These are phyloP conservation scores for Leavenworthia alabamica DNA, from an alignment of 345 rosid genomes.

Conservation along the genomic window DNA sequence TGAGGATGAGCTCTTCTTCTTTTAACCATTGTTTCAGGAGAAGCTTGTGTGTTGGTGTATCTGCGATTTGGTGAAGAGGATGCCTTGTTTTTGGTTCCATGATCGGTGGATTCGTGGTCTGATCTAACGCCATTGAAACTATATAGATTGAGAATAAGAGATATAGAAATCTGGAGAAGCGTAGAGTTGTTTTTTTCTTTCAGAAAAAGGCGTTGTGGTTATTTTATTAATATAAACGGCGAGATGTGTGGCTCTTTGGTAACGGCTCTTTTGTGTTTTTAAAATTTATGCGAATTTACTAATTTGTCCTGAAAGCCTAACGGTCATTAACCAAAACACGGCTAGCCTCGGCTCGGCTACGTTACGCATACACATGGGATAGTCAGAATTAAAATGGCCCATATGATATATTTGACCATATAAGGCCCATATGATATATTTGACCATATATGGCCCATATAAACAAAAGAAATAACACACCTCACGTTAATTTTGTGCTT, in stretches of 20 bases:
- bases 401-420: background rate
- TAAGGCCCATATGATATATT: background rate
- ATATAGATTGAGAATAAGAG: background rate
- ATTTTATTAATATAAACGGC: background rate
- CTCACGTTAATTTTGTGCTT: slow-evolving; percentile 7
- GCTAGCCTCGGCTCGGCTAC: background rate
- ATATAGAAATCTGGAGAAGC: slow-evolving; percentile 6
- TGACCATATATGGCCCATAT: background rate
- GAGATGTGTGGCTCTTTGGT: slow-evolving; percentile 12
- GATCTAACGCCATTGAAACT: slow-evolving; percentile 41
- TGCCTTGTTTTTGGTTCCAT: slow-evolving; percentile 52
- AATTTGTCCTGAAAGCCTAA: slow-evolving; percentile 5
- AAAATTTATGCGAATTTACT: background rate
- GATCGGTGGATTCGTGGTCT: slow-evolving; percentile 39
- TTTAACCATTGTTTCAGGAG: slow-evolving; percentile 93
- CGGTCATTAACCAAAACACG: slow-evolving; percentile 8
- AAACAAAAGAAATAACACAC: background rate
- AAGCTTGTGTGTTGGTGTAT: slow-evolving; percentile 87
- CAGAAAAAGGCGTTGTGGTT: background rate
- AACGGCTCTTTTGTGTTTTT: slow-evolving; percentile 24
- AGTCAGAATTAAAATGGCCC: background rate
- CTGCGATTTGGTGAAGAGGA: slow-evolving; percentile 89
- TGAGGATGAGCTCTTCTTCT: slow-evolving; percentile 81
- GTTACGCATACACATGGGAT: background rate
- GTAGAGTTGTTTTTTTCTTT: background rate